Conservation (phyloP, 306 rosid species). For the Corylus heterophylla region DNA sequence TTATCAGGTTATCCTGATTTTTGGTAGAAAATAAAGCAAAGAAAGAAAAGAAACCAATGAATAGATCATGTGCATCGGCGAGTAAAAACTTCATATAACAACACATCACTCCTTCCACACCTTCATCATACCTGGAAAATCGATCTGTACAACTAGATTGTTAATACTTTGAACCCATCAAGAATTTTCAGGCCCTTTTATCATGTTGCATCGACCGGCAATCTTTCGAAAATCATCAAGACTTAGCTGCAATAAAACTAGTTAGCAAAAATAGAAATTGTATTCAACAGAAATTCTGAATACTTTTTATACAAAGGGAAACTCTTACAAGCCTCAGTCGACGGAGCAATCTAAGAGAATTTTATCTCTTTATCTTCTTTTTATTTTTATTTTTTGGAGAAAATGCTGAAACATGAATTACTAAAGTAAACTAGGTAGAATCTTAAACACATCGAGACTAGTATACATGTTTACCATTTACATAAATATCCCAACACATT, state of each 20-base stretch:
- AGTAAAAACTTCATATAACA: background rate
- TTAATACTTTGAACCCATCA: slow-evolving; percentile 30
- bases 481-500: background rate
- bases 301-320: too few species aligned
- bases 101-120: background rate
- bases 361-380: too few species aligned
- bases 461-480: background rate
- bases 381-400: too few species aligned
- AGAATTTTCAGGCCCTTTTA: slow-evolving; percentile 41
- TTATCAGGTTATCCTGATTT: background rate
- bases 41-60: background rate
- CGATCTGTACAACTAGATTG: background rate
- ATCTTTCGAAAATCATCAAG: slow-evolving; percentile 79
- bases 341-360: background rate
- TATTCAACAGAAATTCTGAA: background rate
- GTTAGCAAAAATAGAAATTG: background rate
- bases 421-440: background rate
- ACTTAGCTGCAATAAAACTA: slow-evolving; percentile 54
- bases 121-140: background rate
- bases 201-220: slow-evolving; percentile 77
- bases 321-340: too few species aligned
- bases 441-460: background rate
- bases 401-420: too few species aligned
- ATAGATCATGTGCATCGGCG: background rate
- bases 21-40: background rate